phyloP scores from a whole-genome alignment of 345 rosid species.

The Linum usitatissimum region DNA sequence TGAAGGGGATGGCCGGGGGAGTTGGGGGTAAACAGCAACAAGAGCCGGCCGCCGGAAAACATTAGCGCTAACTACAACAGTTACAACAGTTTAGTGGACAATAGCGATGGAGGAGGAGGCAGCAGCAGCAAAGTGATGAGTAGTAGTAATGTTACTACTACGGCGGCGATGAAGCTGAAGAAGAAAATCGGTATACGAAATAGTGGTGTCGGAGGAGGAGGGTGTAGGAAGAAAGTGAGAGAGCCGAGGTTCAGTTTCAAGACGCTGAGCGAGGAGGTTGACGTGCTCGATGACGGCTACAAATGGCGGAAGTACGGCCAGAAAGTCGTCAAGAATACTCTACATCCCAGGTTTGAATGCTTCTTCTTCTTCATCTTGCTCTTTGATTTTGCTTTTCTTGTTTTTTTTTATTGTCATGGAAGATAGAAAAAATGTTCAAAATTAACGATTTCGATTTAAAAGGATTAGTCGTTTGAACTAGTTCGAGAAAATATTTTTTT shows the following conservation, averaged over 20 bases:
- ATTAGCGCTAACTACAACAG: background rate
- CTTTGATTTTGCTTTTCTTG: too few relatives aligned
- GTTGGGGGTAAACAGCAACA: background rate
- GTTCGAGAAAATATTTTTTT: too few relatives aligned
- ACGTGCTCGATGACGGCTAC: conserved; percentile 94
- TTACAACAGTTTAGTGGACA: background rate
- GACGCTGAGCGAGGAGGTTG: conserved; percentile 87
- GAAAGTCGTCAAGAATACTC: conserved; percentile 97
- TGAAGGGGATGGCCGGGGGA: background rate
- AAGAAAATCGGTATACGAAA: conserved; percentile 36
- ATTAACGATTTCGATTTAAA: too few relatives aligned
- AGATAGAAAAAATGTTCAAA: too few relatives aligned
- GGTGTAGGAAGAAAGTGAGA: conserved; percentile 66
- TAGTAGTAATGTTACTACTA: conserved; percentile 33
- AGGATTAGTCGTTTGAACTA: too few relatives aligned
- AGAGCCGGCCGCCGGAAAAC: background rate
- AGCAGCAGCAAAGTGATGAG: background rate
- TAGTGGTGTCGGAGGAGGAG: background rate
- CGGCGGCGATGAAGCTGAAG: conserved; percentile 65
- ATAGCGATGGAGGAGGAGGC: background rate
- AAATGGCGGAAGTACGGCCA: conserved; percentile 99
- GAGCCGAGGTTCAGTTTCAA: conserved; percentile 98
- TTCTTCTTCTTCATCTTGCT: background rate
- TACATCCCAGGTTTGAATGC: conserved; percentile 72
- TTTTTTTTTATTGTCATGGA: too few relatives aligned